Percentiles rank a stretch among this genome's conserved stretches.
Evolutionary conservation across 148 eudicot genomes (phyloP).

Genomic region (Rhododendron henanense): DNA sequence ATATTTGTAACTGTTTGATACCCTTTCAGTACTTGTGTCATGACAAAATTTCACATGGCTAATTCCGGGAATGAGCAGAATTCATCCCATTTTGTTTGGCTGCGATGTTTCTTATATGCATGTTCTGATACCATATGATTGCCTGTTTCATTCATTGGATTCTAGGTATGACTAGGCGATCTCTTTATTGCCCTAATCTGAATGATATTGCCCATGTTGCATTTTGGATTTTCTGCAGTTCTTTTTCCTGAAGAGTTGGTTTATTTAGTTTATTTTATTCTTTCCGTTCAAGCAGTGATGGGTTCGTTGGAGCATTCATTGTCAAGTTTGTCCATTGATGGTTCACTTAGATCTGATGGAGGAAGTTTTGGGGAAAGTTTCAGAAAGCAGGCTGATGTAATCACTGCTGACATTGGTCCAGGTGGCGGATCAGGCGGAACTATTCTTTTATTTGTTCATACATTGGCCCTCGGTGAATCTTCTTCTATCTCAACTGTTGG

Average conservation of each 20-base stretch:
- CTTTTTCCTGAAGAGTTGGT: background rate
- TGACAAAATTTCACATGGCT: slow-evolving; percentile 1
- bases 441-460: slow-evolving; percentile 76
- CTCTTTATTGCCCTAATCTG: background rate
- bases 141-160: background rate
- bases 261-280: background rate
- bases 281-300: slow-evolving; percentile 59
- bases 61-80: background rate
- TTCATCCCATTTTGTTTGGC: background rate
- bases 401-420: slow-evolving; percentile 39
- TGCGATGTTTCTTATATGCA: background rate
- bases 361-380: slow-evolving; percentile 61
- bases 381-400: slow-evolving; percentile 20
- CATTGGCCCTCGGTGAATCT: slow-evolving; percentile 50
- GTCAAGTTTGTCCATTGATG: slow-evolving; percentile 54
- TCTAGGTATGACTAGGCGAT: background rate
- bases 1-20: background rate
- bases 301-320: slow-evolving; percentile 86
- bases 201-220: background rate
- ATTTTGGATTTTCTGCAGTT: background rate
- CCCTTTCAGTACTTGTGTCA: background rate
- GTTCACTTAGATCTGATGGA: slow-evolving; percentile 80
- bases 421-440: slow-evolving; percentile 99
- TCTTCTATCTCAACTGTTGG: slow-evolving; percentile 73
- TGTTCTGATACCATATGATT: background rate